Conservation (phyloP, 2,329 filamentous ascomycete species). For the Byssoonygena ceratinophila region DNA sequence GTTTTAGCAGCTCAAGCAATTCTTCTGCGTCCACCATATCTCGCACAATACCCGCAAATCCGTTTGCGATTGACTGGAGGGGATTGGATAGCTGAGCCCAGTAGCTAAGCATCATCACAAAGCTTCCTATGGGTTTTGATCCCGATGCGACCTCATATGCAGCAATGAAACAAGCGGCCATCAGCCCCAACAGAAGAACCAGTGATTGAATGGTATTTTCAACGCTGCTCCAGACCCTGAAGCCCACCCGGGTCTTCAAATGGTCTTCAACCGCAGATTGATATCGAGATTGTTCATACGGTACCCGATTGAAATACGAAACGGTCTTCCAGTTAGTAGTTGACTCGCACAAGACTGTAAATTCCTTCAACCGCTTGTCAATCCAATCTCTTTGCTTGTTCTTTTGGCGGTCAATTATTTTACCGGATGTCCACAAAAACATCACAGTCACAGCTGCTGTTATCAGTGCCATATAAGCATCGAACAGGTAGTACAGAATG, state of each 20-base stretch:
- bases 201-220: slow-evolving; percentile 36
- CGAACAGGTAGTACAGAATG: slow-evolving; percentile 54
- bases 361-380: slow-evolving; percentile 40
- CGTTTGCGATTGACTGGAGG: slow-evolving; percentile 42
- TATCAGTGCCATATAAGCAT: slow-evolving; percentile 48
- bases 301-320: slow-evolving; percentile 46
- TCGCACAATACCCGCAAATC: slow-evolving; percentile 39
- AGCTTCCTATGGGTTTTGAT: slow-evolving; percentile 45
- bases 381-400: slow-evolving; percentile 30
- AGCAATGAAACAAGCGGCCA: slow-evolving; percentile 43
- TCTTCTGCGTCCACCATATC: slow-evolving; percentile 55
- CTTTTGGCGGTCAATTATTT: slow-evolving; percentile 32
- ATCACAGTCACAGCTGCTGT: slow-evolving; percentile 38
- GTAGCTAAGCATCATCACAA: slow-evolving; percentile 56
- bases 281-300: slow-evolving; percentile 46
- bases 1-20: slow-evolving; percentile 39
- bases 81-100: slow-evolving; percentile 46
- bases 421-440: slow-evolving; percentile 44
- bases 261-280: slow-evolving; percentile 30
- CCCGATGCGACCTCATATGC: slow-evolving; percentile 44
- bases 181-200: slow-evolving; percentile 41
- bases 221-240: slow-evolving; percentile 27
- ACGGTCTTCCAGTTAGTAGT: slow-evolving; percentile 53
- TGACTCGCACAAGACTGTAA: slow-evolving; percentile 47
- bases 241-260: slow-evolving; percentile 28